A percentile compares a stretch with the other conserved stretches of the same genome.
phyloP scores from a whole-genome alignment of 306 rosid genomes.

The Casuarina cunninghamiana region DNA sequence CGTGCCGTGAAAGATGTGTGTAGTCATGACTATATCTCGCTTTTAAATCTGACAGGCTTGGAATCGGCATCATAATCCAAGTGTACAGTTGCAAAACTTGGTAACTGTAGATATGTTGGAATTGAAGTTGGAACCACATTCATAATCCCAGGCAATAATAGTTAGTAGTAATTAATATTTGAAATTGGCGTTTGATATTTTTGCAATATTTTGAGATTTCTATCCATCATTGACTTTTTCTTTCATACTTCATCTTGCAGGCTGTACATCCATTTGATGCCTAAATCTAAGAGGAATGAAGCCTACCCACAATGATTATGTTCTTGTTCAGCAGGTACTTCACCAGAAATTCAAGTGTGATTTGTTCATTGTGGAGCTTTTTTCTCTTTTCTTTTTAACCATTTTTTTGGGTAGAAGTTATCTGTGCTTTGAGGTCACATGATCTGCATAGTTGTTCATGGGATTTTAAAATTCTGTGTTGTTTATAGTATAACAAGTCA shows the following conservation, averaged over 20 bases:
- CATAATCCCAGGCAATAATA: neutral
- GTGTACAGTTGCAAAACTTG: neutral
- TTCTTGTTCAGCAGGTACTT: conserved; percentile 81
- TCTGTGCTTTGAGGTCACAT: neutral
- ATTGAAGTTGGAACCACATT: neutral
- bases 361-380: neutral
- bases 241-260: conserved; percentile 38
- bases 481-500: neutral
- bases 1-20: neutral
- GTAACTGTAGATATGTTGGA: neutral
- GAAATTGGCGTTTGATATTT: neutral
- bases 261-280: conserved; percentile 90
- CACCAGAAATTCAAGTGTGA: neutral
- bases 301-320: conserved; percentile 68
- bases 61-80: neutral
- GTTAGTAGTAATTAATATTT: neutral
- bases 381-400: too few relatives aligned
- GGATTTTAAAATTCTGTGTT: neutral
- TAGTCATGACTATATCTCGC: neutral
- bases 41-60: neutral
- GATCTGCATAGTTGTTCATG: neutral
- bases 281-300: conserved; percentile 80
- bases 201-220: neutral
- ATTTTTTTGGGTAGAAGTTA: too few relatives aligned
- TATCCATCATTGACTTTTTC: neutral